Evolutionary conservation across 2,329 filamentous ascomycete species (phyloP).

Genomic region (Verticillium dahliae): DNA sequence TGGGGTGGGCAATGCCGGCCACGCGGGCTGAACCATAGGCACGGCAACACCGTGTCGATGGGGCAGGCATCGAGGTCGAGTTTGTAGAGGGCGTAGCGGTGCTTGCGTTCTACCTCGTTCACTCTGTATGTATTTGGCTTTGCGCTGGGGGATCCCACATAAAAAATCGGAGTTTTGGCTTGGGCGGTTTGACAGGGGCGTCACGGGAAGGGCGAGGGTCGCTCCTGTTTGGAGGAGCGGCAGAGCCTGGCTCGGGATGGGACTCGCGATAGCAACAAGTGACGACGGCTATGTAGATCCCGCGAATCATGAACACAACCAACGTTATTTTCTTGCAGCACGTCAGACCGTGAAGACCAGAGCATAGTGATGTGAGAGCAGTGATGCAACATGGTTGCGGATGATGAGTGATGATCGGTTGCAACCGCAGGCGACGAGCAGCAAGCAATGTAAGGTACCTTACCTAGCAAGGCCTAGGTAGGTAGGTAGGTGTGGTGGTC

Average conservation of each 20-base stretch:
- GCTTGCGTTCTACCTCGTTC: background rate
- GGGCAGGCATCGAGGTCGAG: background rate
- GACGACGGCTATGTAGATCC: constrained; percentile 13
- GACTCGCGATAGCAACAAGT: constrained; percentile 11
- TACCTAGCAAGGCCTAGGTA: too few relatives aligned
- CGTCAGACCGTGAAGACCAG: too few relatives aligned
- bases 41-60: constrained; percentile 5
- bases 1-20: background rate
- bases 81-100: background rate
- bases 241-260: background rate
- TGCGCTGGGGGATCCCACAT: constrained; percentile 17
- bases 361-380: too few relatives aligned
- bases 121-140: background rate
- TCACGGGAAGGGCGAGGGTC: background rate
- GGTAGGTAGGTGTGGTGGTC: too few relatives aligned
- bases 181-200: constrained; percentile 12
- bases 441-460: too few relatives aligned
- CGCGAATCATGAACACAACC: constrained; percentile 1
- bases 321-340: background rate
- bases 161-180: constrained; percentile 30
- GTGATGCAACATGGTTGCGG: too few relatives aligned
- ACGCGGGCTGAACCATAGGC: background rate
- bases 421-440: too few relatives aligned
- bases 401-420: too few relatives aligned
- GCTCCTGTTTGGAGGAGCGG: background rate